Conservation (phyloP, 139 green algal species). For the Volvox africanus region DNA sequence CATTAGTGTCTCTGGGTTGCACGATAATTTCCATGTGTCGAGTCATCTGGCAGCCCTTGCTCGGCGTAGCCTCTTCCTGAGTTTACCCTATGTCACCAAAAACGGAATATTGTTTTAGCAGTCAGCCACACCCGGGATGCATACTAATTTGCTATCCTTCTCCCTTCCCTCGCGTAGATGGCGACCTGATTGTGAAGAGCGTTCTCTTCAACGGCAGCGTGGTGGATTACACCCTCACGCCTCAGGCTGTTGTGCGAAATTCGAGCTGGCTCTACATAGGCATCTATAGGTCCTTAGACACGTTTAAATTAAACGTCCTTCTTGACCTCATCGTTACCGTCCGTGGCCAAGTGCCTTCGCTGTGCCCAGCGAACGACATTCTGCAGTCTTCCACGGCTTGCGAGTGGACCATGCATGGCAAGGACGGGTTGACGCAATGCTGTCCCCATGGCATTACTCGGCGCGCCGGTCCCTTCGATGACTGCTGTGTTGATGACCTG, state of each 20-base stretch:
- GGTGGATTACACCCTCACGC: not conserved
- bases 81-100: too few relatives aligned
- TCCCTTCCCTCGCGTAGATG: constrained; percentile 14
- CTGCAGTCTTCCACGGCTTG: constrained; percentile 49
- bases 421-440: constrained; percentile 52
- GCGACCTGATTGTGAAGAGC: constrained; percentile 55
- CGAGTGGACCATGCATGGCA: constrained; percentile 63
- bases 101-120: too few relatives aligned
- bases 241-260: constrained; percentile 1
- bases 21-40: too few relatives aligned
- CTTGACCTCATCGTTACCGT: constrained; percentile 58
- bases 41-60: too few relatives aligned
- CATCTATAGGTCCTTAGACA: constrained; percentile 19
- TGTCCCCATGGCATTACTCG: constrained; percentile 57
- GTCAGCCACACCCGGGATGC: too few relatives aligned
- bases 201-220: constrained; percentile 58
- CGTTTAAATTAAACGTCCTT: not conserved
- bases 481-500: constrained; percentile 62
- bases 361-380: constrained; percentile 52
- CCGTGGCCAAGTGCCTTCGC: constrained; percentile 41
- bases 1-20: too few relatives aligned
- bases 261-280: constrained; percentile 53
- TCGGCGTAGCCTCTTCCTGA: too few relatives aligned
- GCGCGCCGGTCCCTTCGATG: constrained; percentile 12
- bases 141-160: too few relatives aligned